Percentiles rank a stretch among this genome's conserved stretches.
Evolutionary conservation across 768 basidiomycete species (phyloP).

Genomic region (Boletellus emodensis): DNA sequence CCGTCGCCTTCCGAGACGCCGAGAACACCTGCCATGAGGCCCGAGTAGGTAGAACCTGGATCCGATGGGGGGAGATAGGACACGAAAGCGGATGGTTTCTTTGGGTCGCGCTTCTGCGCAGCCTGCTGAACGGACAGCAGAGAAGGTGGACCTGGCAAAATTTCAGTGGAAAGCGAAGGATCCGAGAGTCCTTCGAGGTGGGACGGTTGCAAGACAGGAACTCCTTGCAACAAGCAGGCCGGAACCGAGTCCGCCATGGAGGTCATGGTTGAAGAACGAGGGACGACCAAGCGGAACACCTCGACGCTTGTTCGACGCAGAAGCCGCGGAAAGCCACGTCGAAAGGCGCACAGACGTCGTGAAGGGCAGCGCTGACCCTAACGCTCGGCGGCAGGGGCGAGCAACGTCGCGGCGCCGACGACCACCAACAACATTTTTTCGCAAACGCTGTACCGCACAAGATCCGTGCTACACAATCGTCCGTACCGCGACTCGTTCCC

Average conservation of each 20-base stretch:
- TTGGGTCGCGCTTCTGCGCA: conserved; percentile 74
- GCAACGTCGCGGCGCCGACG: conserved; percentile 20
- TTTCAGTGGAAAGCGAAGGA: conserved; percentile 79
- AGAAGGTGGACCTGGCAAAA: conserved; percentile 84
- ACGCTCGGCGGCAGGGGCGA: conserved; percentile 17
- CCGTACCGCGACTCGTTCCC: conserved; percentile 14
- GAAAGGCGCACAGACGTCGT: conserved; percentile 19
- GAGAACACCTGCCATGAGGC: conserved; percentile 63
- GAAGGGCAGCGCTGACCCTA: conserved; percentile 19
- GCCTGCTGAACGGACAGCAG: conserved; percentile 66
- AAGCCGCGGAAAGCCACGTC: conserved; percentile 16
- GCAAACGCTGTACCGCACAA: conserved; percentile 7
- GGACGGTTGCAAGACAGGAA: conserved; percentile 68
- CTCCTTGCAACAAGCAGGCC: conserved; percentile 69
- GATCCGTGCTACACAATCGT: conserved; percentile 3
- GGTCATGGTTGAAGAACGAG: conserved; percentile 49
- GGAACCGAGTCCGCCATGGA: conserved; percentile 61
- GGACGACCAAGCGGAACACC: conserved; percentile 18
- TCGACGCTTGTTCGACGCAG: conserved; percentile 15
- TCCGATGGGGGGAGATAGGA: conserved; percentile 83
- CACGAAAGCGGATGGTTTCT: conserved; percentile 62
- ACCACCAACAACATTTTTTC: conserved; percentile 23
- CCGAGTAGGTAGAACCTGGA: conserved; percentile 86
- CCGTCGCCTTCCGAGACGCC: conserved; percentile 56
- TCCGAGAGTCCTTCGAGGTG: conserved; percentile 72